These are phyloP conservation scores for Lenzites betulinus DNA, from an alignment of 768 basidiomycete genomes.

Conservation along the genomic window DNA sequence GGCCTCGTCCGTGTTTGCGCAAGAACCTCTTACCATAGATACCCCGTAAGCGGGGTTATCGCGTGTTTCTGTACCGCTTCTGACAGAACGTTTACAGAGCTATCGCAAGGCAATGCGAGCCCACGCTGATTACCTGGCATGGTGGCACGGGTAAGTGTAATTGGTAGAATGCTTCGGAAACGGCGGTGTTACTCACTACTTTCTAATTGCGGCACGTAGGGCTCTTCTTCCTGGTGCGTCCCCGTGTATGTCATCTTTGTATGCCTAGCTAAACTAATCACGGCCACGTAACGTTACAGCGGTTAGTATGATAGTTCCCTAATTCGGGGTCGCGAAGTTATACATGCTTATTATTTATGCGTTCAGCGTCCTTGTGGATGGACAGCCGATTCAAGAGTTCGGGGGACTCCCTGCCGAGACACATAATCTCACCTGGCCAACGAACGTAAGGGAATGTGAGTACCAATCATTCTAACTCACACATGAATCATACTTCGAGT, in stretches of 20 bases:
- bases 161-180: background rate
- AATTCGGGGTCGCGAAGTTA: no score
- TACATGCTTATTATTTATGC: background rate
- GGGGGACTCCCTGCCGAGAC: background rate
- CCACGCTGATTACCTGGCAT: background rate
- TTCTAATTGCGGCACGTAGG: background rate
- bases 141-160: background rate
- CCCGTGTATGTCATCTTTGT: no score
- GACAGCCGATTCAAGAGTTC: background rate
- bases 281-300: background rate
- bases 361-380: background rate
- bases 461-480: background rate
- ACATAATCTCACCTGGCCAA: background rate
- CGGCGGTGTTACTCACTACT: background rate
- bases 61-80: background rate
- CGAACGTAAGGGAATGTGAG: background rate
- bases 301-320: background rate
- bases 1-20: background rate
- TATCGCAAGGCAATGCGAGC: background rate
- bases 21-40: background rate
- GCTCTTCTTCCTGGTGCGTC: slow-evolving; percentile 1
- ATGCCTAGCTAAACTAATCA: background rate
- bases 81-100: background rate
- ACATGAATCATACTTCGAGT: background rate
- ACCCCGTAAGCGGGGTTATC: background rate